Conservation (phyloP, 2,329 filamentous ascomycete genomes). For the Gnomoniopsis smithogilvyi region DNA sequence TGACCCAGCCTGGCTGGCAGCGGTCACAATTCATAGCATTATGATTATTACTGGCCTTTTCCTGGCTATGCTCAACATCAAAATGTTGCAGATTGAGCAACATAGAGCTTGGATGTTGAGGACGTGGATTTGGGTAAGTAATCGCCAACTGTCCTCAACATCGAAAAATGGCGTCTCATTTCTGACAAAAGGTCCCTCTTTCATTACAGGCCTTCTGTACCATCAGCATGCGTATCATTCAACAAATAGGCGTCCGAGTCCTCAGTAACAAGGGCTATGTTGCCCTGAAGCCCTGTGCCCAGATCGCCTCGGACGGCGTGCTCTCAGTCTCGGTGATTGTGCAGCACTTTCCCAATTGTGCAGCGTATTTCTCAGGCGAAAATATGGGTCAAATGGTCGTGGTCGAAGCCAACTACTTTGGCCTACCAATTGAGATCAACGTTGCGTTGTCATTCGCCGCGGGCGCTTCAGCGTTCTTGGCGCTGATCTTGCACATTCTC, state of each 20-base stretch:
- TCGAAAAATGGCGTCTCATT: background rate
- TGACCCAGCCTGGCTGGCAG: slow-evolving; percentile 44
- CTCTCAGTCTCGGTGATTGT: slow-evolving; percentile 26
- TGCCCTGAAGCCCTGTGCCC: slow-evolving; percentile 38
- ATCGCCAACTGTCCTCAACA: background rate
- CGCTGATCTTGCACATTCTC: slow-evolving; percentile 47
- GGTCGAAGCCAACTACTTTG: slow-evolving; percentile 31
- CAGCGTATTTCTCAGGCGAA: slow-evolving; percentile 31
- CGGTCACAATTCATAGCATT: slow-evolving; percentile 40
- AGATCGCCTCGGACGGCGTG: slow-evolving; percentile 40
- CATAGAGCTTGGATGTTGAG: slow-evolving; percentile 64
- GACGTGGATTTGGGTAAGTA: slow-evolving; percentile 43
- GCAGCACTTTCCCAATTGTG: slow-evolving; percentile 42
- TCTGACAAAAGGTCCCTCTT: no score
- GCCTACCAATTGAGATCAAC: slow-evolving; percentile 29
- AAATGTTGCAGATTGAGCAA: slow-evolving; percentile 58
- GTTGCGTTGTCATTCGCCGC: slow-evolving; percentile 46
- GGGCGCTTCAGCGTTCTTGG: slow-evolving; percentile 51
- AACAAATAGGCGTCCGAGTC: slow-evolving; percentile 38
- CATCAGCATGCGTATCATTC: slow-evolving; percentile 48
- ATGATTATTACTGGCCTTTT: slow-evolving; percentile 39
- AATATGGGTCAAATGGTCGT: slow-evolving; percentile 25
- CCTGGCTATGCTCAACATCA: slow-evolving; percentile 55
- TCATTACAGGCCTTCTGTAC: slow-evolving; percentile 41
- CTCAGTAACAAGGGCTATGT: slow-evolving; percentile 30